phyloP scores from a whole-genome alignment of 495 filamentous ascomycete species.

The Penicillium antarcticum region DNA sequence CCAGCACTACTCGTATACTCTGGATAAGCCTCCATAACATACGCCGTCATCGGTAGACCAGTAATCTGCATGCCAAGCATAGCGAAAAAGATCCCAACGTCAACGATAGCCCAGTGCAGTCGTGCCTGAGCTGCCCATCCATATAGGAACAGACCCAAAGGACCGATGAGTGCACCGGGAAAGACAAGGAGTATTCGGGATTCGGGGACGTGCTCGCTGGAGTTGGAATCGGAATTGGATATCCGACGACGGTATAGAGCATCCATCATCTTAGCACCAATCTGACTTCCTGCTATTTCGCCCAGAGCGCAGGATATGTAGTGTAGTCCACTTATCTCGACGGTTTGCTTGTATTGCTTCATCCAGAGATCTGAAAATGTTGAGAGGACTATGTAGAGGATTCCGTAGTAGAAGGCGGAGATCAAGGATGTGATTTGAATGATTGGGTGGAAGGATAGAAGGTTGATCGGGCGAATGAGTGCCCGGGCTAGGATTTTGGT shows the following conservation, averaged over 20 bases:
- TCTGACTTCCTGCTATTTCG: constrained; percentile 55
- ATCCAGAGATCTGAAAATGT: constrained; percentile 59
- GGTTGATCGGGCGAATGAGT: constrained; percentile 42
- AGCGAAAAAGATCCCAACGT: constrained; percentile 6
- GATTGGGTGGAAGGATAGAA: constrained; percentile 51
- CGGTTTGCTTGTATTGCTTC: constrained; percentile 45
- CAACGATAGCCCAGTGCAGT: constrained; percentile 11
- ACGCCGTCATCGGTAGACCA: constrained; percentile 12
- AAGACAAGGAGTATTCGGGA: constrained; percentile 3
- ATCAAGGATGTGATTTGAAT: constrained; percentile 51
- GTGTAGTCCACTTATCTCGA: constrained; percentile 56
- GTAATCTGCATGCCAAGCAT: constrained; percentile 15
- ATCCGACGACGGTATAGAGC: constrained; percentile 53
- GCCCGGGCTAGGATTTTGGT: constrained; percentile 22
- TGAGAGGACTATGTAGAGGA: constrained; percentile 63
- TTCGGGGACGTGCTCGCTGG: constrained; percentile 8
- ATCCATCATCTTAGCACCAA: constrained; percentile 54
- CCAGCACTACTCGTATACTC: constrained; percentile 13
- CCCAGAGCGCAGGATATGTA: constrained; percentile 60
- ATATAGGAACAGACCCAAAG: constrained; percentile 12
- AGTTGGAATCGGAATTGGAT: constrained; percentile 10
- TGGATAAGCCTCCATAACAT: constrained; percentile 14
- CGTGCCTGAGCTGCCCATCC: constrained; percentile 11
- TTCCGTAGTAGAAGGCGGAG: constrained; percentile 59
- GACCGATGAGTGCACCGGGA: constrained; percentile 5